Conservation (phyloP, 2,329 filamentous ascomycete genomes). For the Penicillium psychrosexuale region DNA sequence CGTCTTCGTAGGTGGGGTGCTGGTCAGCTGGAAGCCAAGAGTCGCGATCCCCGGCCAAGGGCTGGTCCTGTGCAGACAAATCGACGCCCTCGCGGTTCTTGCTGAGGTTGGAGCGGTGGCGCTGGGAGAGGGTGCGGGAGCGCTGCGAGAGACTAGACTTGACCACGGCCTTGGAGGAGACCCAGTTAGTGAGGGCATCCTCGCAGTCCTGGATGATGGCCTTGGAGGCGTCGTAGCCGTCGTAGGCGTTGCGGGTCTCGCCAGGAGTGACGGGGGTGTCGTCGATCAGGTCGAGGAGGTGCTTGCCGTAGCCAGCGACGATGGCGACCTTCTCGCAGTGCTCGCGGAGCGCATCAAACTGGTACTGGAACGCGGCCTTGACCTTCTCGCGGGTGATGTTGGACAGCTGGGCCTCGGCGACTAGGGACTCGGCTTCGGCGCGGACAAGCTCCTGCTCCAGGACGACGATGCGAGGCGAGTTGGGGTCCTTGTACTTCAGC, state of each 20-base stretch:
- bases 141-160: slow-evolving; percentile 82
- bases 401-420: slow-evolving; percentile 94
- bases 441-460: slow-evolving; percentile 98
- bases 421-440: slow-evolving; percentile 96
- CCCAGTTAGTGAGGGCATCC: slow-evolving; percentile 96
- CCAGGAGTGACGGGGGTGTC: slow-evolving; percentile 96
- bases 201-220: slow-evolving; percentile 99
- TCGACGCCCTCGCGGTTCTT: slow-evolving; percentile 72
- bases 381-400: slow-evolving; percentile 99
- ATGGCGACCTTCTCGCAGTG: slow-evolving; percentile 98
- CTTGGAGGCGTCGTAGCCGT: slow-evolving; percentile 97
- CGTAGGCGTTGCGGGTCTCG: slow-evolving; percentile 92
- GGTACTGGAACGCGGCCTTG: slow-evolving; percentile 96
- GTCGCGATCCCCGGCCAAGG: slow-evolving; percentile 72
- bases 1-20: slow-evolving; percentile 48
- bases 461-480: slow-evolving; percentile 94
- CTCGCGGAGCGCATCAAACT: slow-evolving; percentile 95
- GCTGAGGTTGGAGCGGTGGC: slow-evolving; percentile 70
- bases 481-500: slow-evolving; percentile 99
- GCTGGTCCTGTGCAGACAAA: slow-evolving; percentile 75
- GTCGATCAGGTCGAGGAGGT: slow-evolving; percentile 93
- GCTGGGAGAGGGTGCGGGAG: slow-evolving; percentile 80
- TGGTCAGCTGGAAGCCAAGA: slow-evolving; percentile 75
- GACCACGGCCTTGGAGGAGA: slow-evolving; percentile 83
- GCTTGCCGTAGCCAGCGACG: slow-evolving; percentile 96